phyloP scores from a whole-genome alignment of 2,329 filamentous ascomycete species.

The Fusarium solani-melongenae region DNA sequence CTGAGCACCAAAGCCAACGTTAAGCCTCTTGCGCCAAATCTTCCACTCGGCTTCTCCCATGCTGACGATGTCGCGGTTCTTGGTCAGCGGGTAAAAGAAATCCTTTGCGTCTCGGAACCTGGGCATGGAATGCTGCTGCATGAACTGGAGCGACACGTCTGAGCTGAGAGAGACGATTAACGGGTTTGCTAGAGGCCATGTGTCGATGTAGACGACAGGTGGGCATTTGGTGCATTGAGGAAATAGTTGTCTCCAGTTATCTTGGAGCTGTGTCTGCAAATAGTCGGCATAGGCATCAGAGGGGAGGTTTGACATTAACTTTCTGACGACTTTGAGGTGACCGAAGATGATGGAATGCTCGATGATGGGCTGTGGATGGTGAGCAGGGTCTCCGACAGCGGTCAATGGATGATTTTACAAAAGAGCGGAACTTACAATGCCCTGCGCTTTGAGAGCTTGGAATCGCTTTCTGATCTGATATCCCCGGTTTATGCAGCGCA shows the following conservation, averaged over 20 bases:
- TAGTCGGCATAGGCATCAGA: constrained; percentile 30
- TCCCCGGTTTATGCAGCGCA: background rate
- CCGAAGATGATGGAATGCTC: constrained; percentile 36
- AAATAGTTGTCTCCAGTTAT: constrained; percentile 33
- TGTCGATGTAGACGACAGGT: constrained; percentile 43
- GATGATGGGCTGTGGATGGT: constrained; percentile 32
- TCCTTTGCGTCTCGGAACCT: constrained; percentile 45
- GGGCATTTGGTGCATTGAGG: constrained; percentile 37
- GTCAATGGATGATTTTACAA: background rate
- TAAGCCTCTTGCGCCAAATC: constrained; percentile 48
- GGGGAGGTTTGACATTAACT: constrained; percentile 17
- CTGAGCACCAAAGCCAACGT: constrained; percentile 51
- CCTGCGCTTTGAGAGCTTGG: background rate
- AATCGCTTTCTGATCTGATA: background rate
- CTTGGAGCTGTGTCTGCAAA: constrained; percentile 20
- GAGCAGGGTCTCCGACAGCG: too few relatives aligned
- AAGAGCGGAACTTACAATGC: background rate
- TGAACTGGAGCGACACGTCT: constrained; percentile 36
- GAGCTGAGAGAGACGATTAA: constrained; percentile 32
- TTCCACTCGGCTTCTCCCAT: constrained; percentile 45
- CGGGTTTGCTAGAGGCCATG: constrained; percentile 42
- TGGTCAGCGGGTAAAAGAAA: constrained; percentile 45
- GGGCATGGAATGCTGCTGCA: constrained; percentile 30
- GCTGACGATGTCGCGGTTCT: constrained; percentile 46
- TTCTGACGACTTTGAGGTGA: constrained; percentile 24